Percentiles rank a stretch among this genome's conserved stretches.
These are phyloP conservation scores for Epichloe sylvatica DNA, from an alignment of 2,329 filamentous ascomycete species.

Conservation along the genomic window DNA sequence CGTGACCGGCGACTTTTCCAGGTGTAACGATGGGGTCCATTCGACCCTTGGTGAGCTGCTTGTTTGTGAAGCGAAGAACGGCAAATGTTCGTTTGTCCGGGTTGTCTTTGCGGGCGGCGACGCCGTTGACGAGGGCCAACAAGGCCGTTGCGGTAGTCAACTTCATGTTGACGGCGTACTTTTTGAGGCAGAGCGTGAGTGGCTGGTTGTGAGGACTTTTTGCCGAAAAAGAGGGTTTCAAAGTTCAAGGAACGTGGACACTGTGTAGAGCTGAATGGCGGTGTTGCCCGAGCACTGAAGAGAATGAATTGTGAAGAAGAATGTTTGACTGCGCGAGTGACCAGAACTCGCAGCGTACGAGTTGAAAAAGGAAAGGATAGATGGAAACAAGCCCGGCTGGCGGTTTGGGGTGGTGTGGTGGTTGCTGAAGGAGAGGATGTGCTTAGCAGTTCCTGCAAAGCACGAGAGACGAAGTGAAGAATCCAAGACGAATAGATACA, in stretches of 20 bases:
- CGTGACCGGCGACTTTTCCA: constrained; percentile 43
- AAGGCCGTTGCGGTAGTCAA: constrained; percentile 17
- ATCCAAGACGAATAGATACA: constrained; percentile 1
- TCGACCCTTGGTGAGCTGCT: constrained; percentile 46
- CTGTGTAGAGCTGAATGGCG: constrained; percentile 4
- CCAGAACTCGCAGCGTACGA: constrained; percentile 12
- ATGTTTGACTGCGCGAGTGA: constrained; percentile 10
- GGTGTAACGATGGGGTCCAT: constrained; percentile 56
- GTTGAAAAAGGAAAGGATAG: not conserved
- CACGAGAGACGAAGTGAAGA: constrained; percentile 3
- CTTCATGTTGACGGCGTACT: constrained; percentile 21
- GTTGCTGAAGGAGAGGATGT: constrained; percentile 20
- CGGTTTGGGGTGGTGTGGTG: constrained; percentile 8
- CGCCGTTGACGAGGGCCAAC: constrained; percentile 26
- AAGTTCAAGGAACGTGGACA: constrained; percentile 1
- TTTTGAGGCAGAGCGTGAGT: not conserved
- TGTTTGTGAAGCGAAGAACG: constrained; percentile 57
- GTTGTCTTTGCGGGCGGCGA: constrained; percentile 24
- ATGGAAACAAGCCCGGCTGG: too few species aligned
- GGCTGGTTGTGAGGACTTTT: not conserved
- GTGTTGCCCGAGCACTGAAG: constrained; percentile 22
- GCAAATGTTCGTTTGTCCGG: constrained; percentile 42
- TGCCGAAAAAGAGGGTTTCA: not conserved
- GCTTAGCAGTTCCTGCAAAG: constrained; percentile 18
- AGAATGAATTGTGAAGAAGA: constrained; percentile 13